phyloP scores from a whole-genome alignment of 495 filamentous ascomycete species.

The Glarea lozoyensis region DNA sequence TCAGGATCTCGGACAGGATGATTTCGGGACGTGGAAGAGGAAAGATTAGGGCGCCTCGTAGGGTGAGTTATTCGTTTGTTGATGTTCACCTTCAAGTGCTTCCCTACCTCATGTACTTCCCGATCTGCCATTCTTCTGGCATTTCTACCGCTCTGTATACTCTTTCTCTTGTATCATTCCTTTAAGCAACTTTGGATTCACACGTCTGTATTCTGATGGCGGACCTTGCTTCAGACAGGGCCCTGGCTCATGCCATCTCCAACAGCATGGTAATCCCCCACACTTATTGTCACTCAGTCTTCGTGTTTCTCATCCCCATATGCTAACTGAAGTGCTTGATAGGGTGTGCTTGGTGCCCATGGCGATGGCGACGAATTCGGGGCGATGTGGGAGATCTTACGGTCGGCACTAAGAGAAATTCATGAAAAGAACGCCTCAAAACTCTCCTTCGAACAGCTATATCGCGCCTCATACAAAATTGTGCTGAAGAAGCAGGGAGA shows the following conservation, averaged over 20 bases:
- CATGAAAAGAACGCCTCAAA: slow-evolving; percentile 84
- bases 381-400: slow-evolving; percentile 66
- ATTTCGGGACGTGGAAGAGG: slow-evolving; percentile 50
- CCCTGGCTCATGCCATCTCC: slow-evolving; percentile 4
- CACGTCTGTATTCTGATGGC: too few species aligned
- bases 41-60: slow-evolving; percentile 63
- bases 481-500: slow-evolving; percentile 82
- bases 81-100: not conserved
- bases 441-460: slow-evolving; percentile 91
- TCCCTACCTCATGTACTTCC: not conserved
- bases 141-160: too few species aligned
- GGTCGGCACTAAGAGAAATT: slow-evolving; percentile 70
- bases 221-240: not conserved
- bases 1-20: slow-evolving; percentile 33
- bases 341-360: slow-evolving; percentile 11
- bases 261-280: not conserved
- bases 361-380: slow-evolving; percentile 18
- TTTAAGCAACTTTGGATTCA: too few species aligned
- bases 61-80: slow-evolving; percentile 40
- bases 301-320: not conserved
- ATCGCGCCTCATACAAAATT: slow-evolving; percentile 94
- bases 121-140: too few species aligned
- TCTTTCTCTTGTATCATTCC: too few species aligned
- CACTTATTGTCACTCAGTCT: not conserved
- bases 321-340: not conserved